phyloP scores from a whole-genome alignment of 2,329 filamentous ascomycete genomes.

The Trichophyton mentagrophytes region DNA sequence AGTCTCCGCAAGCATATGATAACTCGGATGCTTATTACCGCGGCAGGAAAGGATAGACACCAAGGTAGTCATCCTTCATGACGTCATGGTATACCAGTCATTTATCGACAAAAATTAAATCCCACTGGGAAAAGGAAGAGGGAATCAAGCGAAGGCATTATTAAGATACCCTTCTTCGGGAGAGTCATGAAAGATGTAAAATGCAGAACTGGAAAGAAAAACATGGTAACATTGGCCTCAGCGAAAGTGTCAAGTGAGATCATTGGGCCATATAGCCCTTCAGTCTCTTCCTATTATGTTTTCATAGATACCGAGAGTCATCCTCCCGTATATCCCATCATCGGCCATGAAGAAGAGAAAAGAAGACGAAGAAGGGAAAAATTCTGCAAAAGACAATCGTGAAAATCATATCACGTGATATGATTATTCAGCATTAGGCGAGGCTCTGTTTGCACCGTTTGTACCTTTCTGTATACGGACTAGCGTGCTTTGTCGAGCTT shows the following conservation, averaged over 20 bases:
- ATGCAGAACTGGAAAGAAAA: background rate
- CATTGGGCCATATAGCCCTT: conserved; percentile 8
- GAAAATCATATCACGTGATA: too few relatives aligned
- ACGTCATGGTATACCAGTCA: background rate
- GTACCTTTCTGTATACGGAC: background rate
- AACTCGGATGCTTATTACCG: background rate
- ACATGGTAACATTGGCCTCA: conserved; percentile 7
- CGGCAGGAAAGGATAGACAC: background rate
- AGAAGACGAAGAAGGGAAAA: background rate
- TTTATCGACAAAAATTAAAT: background rate
- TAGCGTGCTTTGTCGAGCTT: background rate
- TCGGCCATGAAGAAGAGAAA: conserved; percentile 9
- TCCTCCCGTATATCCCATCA: conserved; percentile 10
- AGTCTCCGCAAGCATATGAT: background rate
- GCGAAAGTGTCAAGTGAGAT: conserved; percentile 12
- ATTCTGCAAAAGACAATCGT: background rate
- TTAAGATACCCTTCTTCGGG: background rate
- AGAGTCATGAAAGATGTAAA: background rate
- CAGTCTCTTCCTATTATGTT: conserved; percentile 14
- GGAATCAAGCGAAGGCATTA: background rate
- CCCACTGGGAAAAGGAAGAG: background rate
- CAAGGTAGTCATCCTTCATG: background rate
- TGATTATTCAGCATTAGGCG: background rate
- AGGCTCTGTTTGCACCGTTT: background rate
- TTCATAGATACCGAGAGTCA: conserved; percentile 9